Evolutionary conservation across 2,329 filamentous ascomycete species (phyloP).

Genomic region (Teratosphaeria gauchensis): DNA sequence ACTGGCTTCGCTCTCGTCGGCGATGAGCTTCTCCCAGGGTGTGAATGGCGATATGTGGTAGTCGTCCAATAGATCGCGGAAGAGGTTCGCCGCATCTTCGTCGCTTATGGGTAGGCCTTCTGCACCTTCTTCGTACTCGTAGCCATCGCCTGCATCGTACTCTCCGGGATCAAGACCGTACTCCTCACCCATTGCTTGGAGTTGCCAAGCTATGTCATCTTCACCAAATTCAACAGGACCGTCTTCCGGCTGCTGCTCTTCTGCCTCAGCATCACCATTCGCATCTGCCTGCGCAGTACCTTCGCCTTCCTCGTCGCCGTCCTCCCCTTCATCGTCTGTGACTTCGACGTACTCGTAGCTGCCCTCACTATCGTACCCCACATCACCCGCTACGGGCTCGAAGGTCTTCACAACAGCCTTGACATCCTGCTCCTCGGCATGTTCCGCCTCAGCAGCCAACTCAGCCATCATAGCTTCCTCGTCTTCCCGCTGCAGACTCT

Average conservation of each 20-base stretch:
- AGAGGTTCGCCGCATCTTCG: constrained; percentile 66
- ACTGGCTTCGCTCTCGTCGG: constrained; percentile 52
- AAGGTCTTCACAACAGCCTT: constrained; percentile 40
- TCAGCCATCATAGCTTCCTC: constrained; percentile 27
- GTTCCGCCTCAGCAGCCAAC: constrained; percentile 17
- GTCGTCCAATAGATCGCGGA: constrained; percentile 80
- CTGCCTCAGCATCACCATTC: constrained; percentile 33
- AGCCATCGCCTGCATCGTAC: constrained; percentile 56
- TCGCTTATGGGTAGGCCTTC: constrained; percentile 61
- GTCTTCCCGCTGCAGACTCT: constrained; percentile 26
- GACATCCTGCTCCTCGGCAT: constrained; percentile 51
- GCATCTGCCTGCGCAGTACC: constrained; percentile 53
- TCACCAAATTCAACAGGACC: constrained; percentile 72
- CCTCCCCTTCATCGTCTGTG: constrained; percentile 46
- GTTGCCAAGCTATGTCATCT: constrained; percentile 85
- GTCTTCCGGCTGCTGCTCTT: constrained; percentile 51
- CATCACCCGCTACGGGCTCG: constrained; percentile 20
- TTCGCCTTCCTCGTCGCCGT: constrained; percentile 33
- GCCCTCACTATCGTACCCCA: constrained; percentile 53
- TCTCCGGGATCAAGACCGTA: constrained; percentile 70
- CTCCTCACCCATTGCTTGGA: constrained; percentile 81
- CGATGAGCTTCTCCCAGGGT: constrained; percentile 82
- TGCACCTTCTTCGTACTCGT: constrained; percentile 55
- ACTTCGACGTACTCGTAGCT: constrained; percentile 68
- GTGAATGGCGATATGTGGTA: constrained; percentile 74